A percentile compares a stretch with the other conserved stretches of the same genome.
phyloP scores from a whole-genome alignment of 768 basidiomycete genomes.

The Hebeloma cylindrosporum region DNA sequence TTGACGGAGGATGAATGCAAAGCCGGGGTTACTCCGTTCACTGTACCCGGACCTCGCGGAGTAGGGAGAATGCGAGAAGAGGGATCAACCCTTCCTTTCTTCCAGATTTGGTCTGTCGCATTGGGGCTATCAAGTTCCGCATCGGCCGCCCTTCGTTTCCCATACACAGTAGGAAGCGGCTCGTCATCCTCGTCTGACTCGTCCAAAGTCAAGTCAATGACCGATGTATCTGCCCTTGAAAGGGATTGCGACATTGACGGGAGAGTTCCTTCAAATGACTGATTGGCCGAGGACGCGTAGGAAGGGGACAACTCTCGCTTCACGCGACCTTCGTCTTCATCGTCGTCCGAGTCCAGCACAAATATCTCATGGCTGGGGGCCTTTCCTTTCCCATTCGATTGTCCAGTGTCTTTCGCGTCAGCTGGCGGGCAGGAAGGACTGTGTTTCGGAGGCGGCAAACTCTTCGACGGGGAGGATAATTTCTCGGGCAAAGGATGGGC shows the following conservation, averaged over 20 bases:
- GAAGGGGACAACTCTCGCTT: constrained; percentile 76
- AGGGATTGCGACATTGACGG: constrained; percentile 22
- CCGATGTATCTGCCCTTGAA: constrained; percentile 44
- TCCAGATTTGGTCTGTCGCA: constrained; percentile 72
- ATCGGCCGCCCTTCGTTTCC: constrained; percentile 63
- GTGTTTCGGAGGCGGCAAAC: constrained; percentile 24
- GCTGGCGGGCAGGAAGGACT: constrained; percentile 18
- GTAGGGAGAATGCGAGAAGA: constrained; percentile 14
- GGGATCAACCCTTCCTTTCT: constrained; percentile 52
- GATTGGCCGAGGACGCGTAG: constrained; percentile 44
- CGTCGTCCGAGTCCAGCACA: constrained; percentile 76
- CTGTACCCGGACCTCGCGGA: constrained; percentile 6
- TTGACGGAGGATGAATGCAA: constrained; percentile 17
- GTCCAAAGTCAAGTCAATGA: constrained; percentile 86
- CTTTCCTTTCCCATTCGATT: constrained; percentile 41
- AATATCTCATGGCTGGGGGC: constrained; percentile 56
- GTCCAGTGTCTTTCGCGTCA: constrained; percentile 29
- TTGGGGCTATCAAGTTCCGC: constrained; percentile 43
- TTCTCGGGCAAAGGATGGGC: constrained; percentile 40
- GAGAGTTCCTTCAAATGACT: constrained; percentile 31
- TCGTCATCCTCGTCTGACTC: constrained; percentile 71
- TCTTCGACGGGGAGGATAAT: constrained; percentile 32
- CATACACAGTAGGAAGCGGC: constrained; percentile 33
- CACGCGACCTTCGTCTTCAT: constrained; percentile 74
- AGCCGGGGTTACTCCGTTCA: constrained; percentile 13